Evolutionary conservation across 2,329 filamentous ascomycete species (phyloP), one percentile per base, ranked within the genome.

Genomic region (Nannizziopsis arthrosporioides): DNA sequence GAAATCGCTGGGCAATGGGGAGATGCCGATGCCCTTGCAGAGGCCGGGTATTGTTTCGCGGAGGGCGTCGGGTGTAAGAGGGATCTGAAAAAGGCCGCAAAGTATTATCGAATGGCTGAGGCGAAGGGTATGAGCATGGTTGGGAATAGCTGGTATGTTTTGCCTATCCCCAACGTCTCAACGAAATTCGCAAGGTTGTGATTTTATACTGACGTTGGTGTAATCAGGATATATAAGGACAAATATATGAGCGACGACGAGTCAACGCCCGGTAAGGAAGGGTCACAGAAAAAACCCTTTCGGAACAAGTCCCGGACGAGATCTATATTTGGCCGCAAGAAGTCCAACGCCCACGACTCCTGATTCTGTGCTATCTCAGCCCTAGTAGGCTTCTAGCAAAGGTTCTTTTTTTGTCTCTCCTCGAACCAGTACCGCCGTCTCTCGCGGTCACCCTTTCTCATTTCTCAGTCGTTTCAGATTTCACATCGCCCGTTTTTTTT

Each of bases 1-100:
- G 92, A 98, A 65, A 94, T 96, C 57, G 92, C 92, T 37, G 90
- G 86, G 45, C 84, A 78, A 54, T 98, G 92, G 92, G 92, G 92
- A 31, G 92, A 98, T 68, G 82, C 84, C 5, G 92, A 98, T 68
- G 92, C 92, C 17, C 74, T 98, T 51, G 84, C 88, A 6, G 92
- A 98, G 68, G 86, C 92, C 6, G 92, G 89, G 12, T 96, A 92
- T 67, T 98, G 90, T 69, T 98, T 96, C 61, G 86, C 88, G 0
- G 82, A 96, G 63, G 92, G 89, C 7, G 73, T 94, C 46, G 92
- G 92, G 3, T 93, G 85, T 64, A 94, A 92, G 73, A 98, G 96
- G 68, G 85, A 96, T 62, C 72, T 95, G 62, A 95, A 88, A 72
- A 95, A 89, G 69, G 90, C 86, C 43, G 90, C 92, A 51, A 84